Evolutionary conservation across 2,329 filamentous ascomycete species (phyloP).

Genomic region (Teratosphaeria epicoccoides): DNA sequence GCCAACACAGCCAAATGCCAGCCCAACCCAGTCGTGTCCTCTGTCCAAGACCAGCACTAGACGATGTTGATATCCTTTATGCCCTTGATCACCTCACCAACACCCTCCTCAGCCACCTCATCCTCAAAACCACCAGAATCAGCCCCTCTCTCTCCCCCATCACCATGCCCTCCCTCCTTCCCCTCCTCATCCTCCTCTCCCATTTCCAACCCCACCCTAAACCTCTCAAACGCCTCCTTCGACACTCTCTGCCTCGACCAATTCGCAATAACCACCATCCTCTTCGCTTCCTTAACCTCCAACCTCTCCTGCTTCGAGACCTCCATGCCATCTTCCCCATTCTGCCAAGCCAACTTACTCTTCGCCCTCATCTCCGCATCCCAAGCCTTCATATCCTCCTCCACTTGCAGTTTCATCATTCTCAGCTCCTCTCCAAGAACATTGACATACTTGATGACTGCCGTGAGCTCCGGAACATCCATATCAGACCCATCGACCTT

Average conservation of each 20-base stretch:
- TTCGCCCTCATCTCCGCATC: not conserved
- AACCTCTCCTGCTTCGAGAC: not conserved
- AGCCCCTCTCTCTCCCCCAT: not conserved
- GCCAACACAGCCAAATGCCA: too few relatives aligned
- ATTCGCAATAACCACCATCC: not conserved
- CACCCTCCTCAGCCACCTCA: not conserved
- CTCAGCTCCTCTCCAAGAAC: not conserved
- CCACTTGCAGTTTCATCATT: not conserved
- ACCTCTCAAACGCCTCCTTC: not conserved
- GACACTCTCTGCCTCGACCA: not conserved
- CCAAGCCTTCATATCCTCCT: not conserved
- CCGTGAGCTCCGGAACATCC: not conserved
- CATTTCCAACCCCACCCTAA: conserved; percentile 1
- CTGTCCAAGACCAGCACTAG: too few relatives aligned
- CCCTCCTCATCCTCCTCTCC: not conserved
- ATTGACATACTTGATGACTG: not conserved
- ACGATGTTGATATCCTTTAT: not conserved
- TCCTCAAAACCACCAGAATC: too few relatives aligned
- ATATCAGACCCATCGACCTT: not conserved
- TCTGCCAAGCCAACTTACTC: not conserved
- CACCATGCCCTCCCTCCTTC: not conserved
- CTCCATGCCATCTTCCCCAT: not conserved
- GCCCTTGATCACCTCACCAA: not conserved
- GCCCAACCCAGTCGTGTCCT: too few relatives aligned
- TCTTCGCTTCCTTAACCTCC: not conserved